Conservation (phyloP, 306 rosid genomes). For the Trifolium fragiferum region DNA sequence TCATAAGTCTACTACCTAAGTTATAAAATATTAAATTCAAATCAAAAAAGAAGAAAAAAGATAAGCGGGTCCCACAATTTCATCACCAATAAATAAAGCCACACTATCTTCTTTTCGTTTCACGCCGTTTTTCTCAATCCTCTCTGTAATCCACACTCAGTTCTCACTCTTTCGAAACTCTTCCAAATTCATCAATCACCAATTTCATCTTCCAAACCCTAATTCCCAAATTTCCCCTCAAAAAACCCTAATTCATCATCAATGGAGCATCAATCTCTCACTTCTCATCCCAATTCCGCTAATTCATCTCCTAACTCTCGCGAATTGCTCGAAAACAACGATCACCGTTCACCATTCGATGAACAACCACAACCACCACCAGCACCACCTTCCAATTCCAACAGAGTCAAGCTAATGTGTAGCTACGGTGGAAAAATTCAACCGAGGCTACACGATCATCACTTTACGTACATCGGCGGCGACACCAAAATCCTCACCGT, state of each 20-base stretch:
- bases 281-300: slow-evolving; percentile 69
- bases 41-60: background rate
- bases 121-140: slow-evolving; percentile 37
- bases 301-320: slow-evolving; percentile 84
- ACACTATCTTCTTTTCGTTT: background rate
- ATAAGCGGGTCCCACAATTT: background rate
- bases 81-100: background rate
- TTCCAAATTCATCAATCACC: background rate
- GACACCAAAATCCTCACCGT: slow-evolving; percentile 87
- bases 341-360: slow-evolving; percentile 59
- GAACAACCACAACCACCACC: slow-evolving; percentile 38
- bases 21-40: no score
- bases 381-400: slow-evolving; percentile 24
- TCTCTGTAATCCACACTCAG: background rate
- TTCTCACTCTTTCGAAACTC: background rate
- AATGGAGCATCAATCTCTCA: slow-evolving; percentile 72
- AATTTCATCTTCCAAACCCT: no score
- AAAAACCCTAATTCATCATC: slow-evolving; percentile 1
- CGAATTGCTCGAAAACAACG: slow-evolving; percentile 57
- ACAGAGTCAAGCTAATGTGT: slow-evolving; percentile 79
- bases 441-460: slow-evolving; percentile 70
- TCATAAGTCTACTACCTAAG: no score
- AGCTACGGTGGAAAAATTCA: slow-evolving; percentile 89
- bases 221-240: background rate
- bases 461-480: slow-evolving; percentile 82